Conservation (phyloP, 1,284 basidiomycete species). For the Porogramme epimiltina region DNA sequence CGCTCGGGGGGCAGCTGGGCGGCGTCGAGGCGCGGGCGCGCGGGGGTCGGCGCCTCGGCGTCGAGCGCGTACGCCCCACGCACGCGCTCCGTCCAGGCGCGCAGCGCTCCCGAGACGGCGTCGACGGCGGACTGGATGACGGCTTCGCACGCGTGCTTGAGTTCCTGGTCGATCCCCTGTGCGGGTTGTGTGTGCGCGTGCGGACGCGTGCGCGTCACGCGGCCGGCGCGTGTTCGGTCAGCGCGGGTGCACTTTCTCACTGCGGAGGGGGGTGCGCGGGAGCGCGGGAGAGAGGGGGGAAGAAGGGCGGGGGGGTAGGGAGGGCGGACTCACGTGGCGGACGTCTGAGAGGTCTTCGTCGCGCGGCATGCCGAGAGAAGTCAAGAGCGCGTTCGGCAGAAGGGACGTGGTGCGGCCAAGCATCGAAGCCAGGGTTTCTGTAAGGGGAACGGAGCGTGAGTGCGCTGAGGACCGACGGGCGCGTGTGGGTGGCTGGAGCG, state of each 20-base stretch:
- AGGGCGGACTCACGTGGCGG: conserved; percentile 55
- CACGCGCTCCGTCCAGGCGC: conserved; percentile 59
- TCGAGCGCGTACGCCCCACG: conserved; percentile 31
- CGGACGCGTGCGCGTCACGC: conserved; percentile 8
- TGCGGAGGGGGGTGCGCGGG: conserved; percentile 2
- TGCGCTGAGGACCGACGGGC: not conserved
- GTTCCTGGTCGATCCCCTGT: conserved; percentile 82
- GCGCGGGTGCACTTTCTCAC: not conserved
- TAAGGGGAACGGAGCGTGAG: conserved; percentile 5
- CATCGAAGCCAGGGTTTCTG: conserved; percentile 76
- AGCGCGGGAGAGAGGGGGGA: conserved; percentile 1
- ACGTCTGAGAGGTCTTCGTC: conserved; percentile 62
- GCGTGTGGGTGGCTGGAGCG: too few relatives aligned
- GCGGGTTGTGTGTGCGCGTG: conserved; percentile 37
- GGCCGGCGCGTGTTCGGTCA: conserved; percentile 2
- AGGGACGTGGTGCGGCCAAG: conserved; percentile 74
- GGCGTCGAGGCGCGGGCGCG: conserved; percentile 17
- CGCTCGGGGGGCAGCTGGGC: conserved; percentile 13
- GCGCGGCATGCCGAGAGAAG: conserved; percentile 63
- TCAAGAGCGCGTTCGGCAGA: conserved; percentile 68
- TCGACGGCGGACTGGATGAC: conserved; percentile 70
- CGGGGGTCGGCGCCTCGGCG: conserved; percentile 20
- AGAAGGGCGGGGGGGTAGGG: conserved; percentile 1
- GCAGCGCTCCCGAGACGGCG: conserved; percentile 53
- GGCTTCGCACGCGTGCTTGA: conserved; percentile 82